Percentiles rank a stretch among this genome's conserved stretches.
These are phyloP conservation scores for Byssochlamys sp. DNA, from an alignment of 2,329 filamentous ascomycete genomes.

Conservation along the genomic window DNA sequence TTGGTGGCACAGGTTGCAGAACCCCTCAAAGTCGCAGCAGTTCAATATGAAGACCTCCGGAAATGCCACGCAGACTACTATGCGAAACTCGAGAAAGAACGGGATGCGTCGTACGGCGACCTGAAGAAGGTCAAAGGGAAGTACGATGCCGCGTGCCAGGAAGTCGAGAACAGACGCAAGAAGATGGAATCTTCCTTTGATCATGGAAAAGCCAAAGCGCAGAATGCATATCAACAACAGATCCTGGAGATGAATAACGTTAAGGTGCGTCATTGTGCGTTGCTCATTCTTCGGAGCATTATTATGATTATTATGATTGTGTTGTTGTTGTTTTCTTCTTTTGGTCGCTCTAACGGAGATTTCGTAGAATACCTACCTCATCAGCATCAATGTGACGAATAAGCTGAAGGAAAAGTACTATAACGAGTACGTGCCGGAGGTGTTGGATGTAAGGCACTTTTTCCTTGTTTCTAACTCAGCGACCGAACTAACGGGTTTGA, in stretches of 20 bases:
- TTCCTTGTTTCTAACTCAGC: not conserved
- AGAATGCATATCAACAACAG: conserved; percentile 85
- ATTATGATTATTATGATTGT: too few relatives aligned
- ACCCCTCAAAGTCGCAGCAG: conserved; percentile 64
- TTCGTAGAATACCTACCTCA: conserved; percentile 79
- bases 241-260: conserved; percentile 90
- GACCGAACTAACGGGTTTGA: not conserved
- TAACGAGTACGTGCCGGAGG: conserved; percentile 87
- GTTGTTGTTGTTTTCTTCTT: too few relatives aligned
- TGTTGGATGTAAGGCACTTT: conserved; percentile 61
- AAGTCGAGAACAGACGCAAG: conserved; percentile 87
- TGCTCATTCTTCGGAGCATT: too few relatives aligned
- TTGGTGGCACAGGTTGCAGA: conserved; percentile 74
- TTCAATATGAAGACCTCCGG: conserved; percentile 78
- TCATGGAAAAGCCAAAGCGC: conserved; percentile 72
- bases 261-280: conserved; percentile 42
- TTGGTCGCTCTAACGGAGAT: conserved; percentile 13
- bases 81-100: conserved; percentile 76
- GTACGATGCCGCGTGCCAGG: conserved; percentile 86
- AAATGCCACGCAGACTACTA: conserved; percentile 87
- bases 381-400: conserved; percentile 91
- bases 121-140: conserved; percentile 84
- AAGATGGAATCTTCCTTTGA: conserved; percentile 93
- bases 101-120: conserved; percentile 72
- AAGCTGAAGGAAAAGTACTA: conserved; percentile 97